Conservation (phyloP, 139 green algal genomes). For the Parachlorella kessleri region DNA sequence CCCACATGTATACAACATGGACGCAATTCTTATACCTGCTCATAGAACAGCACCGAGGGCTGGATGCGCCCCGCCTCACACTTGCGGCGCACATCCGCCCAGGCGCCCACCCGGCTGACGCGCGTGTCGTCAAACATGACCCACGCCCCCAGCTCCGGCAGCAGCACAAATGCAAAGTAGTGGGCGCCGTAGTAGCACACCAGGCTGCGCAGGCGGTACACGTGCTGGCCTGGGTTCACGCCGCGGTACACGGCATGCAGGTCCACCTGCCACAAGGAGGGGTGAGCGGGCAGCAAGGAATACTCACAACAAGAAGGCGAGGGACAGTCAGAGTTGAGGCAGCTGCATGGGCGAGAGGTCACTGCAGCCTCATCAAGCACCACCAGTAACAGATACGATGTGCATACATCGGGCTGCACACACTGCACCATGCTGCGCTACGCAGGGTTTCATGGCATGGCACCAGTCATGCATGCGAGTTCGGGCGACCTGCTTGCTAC, state of each 20-base stretch:
- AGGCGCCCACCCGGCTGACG: slow-evolving; percentile 49
- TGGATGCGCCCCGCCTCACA: slow-evolving; percentile 73
- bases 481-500: too few relatives aligned
- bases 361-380: too few relatives aligned
- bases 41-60: slow-evolving; percentile 44
- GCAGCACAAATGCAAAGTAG: slow-evolving; percentile 84
- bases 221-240: not conserved
- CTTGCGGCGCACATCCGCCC: slow-evolving; percentile 64
- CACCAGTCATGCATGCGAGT: too few relatives aligned
- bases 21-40: too few relatives aligned
- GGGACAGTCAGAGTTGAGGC: too few relatives aligned
- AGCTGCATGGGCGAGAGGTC: too few relatives aligned
- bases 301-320: too few relatives aligned
- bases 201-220: slow-evolving; percentile 71
- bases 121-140: slow-evolving; percentile 61
- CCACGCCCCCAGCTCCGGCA: slow-evolving; percentile 57
- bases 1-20: not conserved
- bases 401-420: too few relatives aligned
- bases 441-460: too few relatives aligned
- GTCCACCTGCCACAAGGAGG: not conserved
- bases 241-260: slow-evolving; percentile 10
- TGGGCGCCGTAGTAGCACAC: slow-evolving; percentile 93
- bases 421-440: too few relatives aligned
- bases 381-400: too few relatives aligned
- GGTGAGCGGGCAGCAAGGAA: not conserved